phyloP scores from a whole-genome alignment of 352 stramenopile species.

The Globisporangium mamillatum region DNA sequence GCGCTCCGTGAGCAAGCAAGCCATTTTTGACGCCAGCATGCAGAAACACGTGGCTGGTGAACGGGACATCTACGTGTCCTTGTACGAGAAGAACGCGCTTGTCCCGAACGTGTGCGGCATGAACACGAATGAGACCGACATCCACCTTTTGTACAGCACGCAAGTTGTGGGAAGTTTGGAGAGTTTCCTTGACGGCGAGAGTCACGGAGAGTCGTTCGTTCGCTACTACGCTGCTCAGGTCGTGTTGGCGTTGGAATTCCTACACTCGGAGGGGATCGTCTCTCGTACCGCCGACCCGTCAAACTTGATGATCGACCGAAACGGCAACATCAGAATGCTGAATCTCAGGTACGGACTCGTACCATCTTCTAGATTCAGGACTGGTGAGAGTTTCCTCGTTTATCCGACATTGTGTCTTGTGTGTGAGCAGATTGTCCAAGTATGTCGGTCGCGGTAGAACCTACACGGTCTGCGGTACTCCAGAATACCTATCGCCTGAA shows the following conservation, averaged over 20 bases:
- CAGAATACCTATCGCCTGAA: conserved; percentile 82
- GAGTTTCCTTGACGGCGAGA: conserved; percentile 65
- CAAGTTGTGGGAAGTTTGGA: conserved; percentile 83
- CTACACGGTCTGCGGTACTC: conserved; percentile 85
- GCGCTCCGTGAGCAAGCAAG: conserved; percentile 77
- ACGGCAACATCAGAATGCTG: conserved; percentile 79
- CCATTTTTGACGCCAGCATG: conserved; percentile 74
- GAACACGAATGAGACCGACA: conserved; percentile 76
- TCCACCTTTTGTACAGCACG: conserved; percentile 79
- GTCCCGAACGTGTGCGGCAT: conserved; percentile 68
- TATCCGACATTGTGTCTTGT: conserved; percentile 7
- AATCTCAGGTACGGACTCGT: conserved; percentile 57
- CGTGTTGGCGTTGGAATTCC: conserved; percentile 75
- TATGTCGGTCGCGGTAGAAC: conserved; percentile 82
- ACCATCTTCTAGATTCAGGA: background rate
- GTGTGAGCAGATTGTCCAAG: conserved; percentile 59
- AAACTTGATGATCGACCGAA: conserved; percentile 79
- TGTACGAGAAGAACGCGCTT: conserved; percentile 77
- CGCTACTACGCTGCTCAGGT: conserved; percentile 86
- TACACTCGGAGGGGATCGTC: conserved; percentile 82
- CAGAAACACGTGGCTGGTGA: conserved; percentile 81
- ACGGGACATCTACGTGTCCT: conserved; percentile 78
- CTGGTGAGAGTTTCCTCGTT: background rate
- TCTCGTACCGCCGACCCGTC: conserved; percentile 75
- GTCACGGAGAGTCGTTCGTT: conserved; percentile 74